Percentiles rank a stretch among this genome's conserved stretches.
These are phyloP conservation scores for Leccinum glutinopallens DNA, from an alignment of 1,284 basidiomycete species.

Conservation along the genomic window DNA sequence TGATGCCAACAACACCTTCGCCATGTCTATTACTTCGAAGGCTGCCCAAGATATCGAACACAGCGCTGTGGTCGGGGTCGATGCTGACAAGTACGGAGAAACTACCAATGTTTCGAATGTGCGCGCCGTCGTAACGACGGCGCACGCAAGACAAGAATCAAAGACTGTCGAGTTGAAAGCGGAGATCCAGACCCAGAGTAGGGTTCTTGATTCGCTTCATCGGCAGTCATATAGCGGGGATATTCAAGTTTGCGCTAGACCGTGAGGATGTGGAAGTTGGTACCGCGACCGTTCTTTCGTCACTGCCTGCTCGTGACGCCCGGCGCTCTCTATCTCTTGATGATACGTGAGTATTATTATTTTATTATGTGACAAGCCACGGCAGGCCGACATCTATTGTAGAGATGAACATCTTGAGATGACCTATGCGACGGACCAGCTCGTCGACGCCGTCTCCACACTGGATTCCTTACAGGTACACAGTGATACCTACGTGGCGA, in stretches of 20 bases:
- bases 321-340: neutral
- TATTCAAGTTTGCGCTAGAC: neutral
- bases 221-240: neutral
- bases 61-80: neutral
- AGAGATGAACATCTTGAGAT: neutral
- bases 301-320: neutral
- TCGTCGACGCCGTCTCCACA: neutral
- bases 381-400: neutral
- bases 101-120: neutral
- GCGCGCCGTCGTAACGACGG: neutral
- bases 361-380: neutral
- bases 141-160: neutral
- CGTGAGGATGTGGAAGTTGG: neutral
- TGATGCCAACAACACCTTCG: neutral
- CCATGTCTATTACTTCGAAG: neutral
- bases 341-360: neutral
- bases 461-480: neutral
- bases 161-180: neutral
- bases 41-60: neutral
- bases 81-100: neutral
- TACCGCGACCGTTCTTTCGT: neutral
- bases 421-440: neutral
- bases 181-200: neutral
- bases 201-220: neutral
- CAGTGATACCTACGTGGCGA: neutral